A percentile compares a stretch with the other conserved stretches of the same genome.
Evolutionary conservation across 106 monocot genomes (phyloP).

Genomic region (Platanthera zijinensis): DNA sequence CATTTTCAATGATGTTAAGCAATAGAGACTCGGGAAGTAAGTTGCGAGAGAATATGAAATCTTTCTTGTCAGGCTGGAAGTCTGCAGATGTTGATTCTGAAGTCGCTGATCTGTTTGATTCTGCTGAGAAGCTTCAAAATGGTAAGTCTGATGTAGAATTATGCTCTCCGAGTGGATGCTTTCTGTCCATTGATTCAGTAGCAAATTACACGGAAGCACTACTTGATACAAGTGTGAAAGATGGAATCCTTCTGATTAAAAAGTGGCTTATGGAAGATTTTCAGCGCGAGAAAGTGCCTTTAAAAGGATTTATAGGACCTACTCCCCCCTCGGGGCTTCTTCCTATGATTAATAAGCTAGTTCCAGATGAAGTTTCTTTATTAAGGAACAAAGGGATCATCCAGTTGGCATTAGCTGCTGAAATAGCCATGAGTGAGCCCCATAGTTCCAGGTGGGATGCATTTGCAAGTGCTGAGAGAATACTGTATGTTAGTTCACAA

Average conservation of each 20-base stretch:
- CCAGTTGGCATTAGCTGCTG: slow-evolving; percentile 71
- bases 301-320: slow-evolving; percentile 39
- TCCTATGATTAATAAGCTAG: slow-evolving; percentile 40
- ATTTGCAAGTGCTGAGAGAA: slow-evolving; percentile 79
- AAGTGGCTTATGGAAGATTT: slow-evolving; percentile 89
- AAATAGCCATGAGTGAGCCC: slow-evolving; percentile 53
- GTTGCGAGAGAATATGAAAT: slow-evolving; percentile 43
- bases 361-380: slow-evolving; percentile 44
- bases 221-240: slow-evolving; percentile 66
- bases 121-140: slow-evolving; percentile 15
- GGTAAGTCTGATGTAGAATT: slow-evolving; percentile 16
- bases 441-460: slow-evolving; percentile 85
- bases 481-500: slow-evolving; percentile 50
- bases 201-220: slow-evolving; percentile 68
- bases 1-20: slow-evolving; percentile 35
- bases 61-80: slow-evolving; percentile 79
- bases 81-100: slow-evolving; percentile 23
- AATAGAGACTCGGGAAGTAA: slow-evolving; percentile 25
- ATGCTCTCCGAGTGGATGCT: slow-evolving; percentile 41
- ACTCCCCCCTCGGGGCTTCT: slow-evolving; percentile 48
- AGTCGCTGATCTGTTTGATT: slow-evolving; percentile 14
- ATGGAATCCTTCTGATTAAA: slow-evolving; percentile 72
- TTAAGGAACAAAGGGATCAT: slow-evolving; percentile 74
- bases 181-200: slow-evolving; percentile 50
- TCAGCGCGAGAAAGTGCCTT: slow-evolving; percentile 56